Evolutionary conservation across 192 early-diverging fungal genomes (phyloP).

Genomic region (Coemansia sp.): DNA sequence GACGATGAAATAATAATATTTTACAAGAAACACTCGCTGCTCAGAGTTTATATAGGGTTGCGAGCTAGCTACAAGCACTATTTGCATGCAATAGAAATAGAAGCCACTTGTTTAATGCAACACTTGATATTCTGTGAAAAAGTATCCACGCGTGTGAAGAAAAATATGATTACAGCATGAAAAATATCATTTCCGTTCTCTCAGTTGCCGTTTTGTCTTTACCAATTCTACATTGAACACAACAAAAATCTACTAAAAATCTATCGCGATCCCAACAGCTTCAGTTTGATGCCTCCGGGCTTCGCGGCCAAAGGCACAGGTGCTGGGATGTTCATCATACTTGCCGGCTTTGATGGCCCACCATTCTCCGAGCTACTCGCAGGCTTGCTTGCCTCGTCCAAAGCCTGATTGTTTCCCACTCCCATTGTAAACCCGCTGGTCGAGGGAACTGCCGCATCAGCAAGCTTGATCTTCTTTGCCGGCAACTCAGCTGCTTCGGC

Average conservation of each 20-base stretch:
- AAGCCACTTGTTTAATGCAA: too few relatives aligned
- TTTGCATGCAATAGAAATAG: too few relatives aligned
- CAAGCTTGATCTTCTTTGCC: constrained; percentile 29
- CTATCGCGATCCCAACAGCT: constrained; percentile 24
- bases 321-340: constrained; percentile 17
- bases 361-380: background rate
- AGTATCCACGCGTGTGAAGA: too few relatives aligned
- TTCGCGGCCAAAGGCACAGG: constrained; percentile 38
- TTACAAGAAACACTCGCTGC: too few relatives aligned
- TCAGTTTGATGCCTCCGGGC: constrained; percentile 40
- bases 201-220: too few relatives aligned
- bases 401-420: background rate
- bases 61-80: too few relatives aligned
- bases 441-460: constrained; percentile 33
- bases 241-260: background rate
- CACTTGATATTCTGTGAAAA: too few relatives aligned
- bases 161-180: too few relatives aligned
- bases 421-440: constrained; percentile 34
- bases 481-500: constrained; percentile 1
- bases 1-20: too few relatives aligned
- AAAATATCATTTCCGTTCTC: too few relatives aligned
- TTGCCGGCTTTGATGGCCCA: background rate
- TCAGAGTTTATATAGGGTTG: too few relatives aligned
- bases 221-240: too few relatives aligned
- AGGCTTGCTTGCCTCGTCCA: background rate